These are phyloP conservation scores for Trichoderma asperelloides DNA, from an alignment of 495 filamentous ascomycete genomes.

Conservation along the genomic window DNA sequence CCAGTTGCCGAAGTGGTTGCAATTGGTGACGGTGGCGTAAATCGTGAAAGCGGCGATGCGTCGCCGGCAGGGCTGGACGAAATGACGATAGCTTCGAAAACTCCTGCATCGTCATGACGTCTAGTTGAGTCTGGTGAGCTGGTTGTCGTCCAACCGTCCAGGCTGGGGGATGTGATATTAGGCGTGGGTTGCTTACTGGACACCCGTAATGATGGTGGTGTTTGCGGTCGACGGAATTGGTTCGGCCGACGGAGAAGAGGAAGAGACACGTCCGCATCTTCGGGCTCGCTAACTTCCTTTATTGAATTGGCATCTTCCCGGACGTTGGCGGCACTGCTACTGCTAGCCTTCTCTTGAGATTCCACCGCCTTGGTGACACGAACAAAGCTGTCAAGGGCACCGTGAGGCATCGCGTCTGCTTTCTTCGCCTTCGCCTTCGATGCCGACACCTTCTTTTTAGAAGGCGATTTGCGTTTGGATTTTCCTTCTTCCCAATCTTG, in stretches of 20 bases:
- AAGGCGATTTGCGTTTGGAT: slow-evolving; percentile 18
- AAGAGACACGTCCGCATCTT: not conserved
- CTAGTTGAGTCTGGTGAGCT: slow-evolving; percentile 30
- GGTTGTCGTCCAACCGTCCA: slow-evolving; percentile 31
- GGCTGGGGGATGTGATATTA: slow-evolving; percentile 15
- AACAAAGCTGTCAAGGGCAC: slow-evolving; percentile 8
- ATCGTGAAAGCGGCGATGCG: slow-evolving; percentile 16
- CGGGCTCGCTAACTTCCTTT: not conserved
- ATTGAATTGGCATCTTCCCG: not conserved
- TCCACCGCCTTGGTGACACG: slow-evolving; percentile 4
- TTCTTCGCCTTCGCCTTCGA: not conserved
- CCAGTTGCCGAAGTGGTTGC: not conserved
- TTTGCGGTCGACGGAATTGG: slow-evolving; percentile 6
- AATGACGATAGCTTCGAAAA: slow-evolving; percentile 30
- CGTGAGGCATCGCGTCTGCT: not conserved
- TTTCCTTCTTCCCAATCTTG: slow-evolving; percentile 68
- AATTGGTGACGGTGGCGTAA: slow-evolving; percentile 8
- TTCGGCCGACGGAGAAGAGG: slow-evolving; percentile 17
- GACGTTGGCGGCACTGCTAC: not conserved
- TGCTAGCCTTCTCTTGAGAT: not conserved
- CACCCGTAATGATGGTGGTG: not conserved
- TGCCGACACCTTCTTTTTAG: slow-evolving; percentile 14
- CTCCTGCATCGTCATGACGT: slow-evolving; percentile 16
- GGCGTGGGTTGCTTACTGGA: slow-evolving; percentile 10
- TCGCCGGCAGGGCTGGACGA: slow-evolving; percentile 30